These are phyloP conservation scores for Paecilomyces sp. DNA, from an alignment of 2,329 filamentous ascomycete genomes.

Conservation along the genomic window DNA sequence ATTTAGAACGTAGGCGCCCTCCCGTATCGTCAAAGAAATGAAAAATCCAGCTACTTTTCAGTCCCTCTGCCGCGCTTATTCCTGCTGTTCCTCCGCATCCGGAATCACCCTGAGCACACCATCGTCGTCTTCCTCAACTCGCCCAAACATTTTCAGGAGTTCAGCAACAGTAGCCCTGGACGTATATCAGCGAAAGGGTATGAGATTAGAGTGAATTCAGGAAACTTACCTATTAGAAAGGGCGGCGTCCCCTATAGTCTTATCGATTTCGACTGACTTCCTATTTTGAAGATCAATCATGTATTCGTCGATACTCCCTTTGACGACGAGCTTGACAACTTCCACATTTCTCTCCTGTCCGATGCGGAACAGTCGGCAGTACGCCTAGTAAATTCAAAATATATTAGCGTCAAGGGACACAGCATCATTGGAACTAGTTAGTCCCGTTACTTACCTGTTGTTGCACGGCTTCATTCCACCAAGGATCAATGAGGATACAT, in stretches of 20 bases:
- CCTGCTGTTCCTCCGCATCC: neutral
- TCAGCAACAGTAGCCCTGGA: neutral
- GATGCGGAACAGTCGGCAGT: conserved; percentile 56
- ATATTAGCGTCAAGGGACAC: neutral
- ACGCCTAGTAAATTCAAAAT: conserved; percentile 28
- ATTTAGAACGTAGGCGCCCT: neutral
- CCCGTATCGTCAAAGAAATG: neutral
- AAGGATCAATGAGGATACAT: conserved; percentile 49
- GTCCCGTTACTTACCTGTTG: conserved; percentile 45
- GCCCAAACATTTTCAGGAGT: neutral
- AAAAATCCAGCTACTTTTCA: neutral
- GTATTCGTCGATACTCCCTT: conserved; percentile 51
- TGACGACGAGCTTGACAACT: conserved; percentile 51
- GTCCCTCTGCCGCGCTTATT: neutral
- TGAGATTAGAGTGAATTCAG: neutral
- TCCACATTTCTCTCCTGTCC: conserved; percentile 56
- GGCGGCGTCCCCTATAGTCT: conserved; percentile 15
- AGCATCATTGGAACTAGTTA: neutral
- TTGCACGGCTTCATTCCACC: conserved; percentile 58
- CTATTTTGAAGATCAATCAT: conserved; percentile 49
- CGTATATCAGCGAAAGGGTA: neutral
- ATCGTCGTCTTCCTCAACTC: neutral
- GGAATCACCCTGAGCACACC: neutral
- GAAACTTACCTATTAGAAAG: conserved; percentile 4
- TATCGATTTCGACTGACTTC: conserved; percentile 36